Base-by-base conservation (phyloP, 2,329 filamentous ascomycete species). In the Ascochyta clinopodiicola region DNA sequence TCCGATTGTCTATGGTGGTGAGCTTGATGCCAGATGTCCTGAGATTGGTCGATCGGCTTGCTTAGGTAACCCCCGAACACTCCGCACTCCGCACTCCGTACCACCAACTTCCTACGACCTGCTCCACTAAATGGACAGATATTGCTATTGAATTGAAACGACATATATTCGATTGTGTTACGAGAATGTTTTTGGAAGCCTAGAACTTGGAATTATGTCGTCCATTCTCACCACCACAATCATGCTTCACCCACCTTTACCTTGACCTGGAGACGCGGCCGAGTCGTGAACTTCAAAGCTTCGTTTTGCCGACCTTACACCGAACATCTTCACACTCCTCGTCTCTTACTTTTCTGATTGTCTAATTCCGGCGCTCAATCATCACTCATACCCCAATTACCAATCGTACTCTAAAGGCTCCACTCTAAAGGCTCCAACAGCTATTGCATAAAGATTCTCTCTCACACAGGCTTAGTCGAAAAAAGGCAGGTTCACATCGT, bases 1-100 rank as follows among this genome's bases (percentile, higher is more conserved):
- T 60, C 34, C 24, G 2, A 29, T 9, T 35, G 35, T n/a, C 12
- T 27, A 34, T 59, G 45, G 34, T 61, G 40, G 56, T 53, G 56
- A 61, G 66, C 62, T 67, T 67, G 63, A 65, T 63, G 68, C 68
- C 68, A 71, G 63, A 69, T 71, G 64, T 67, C 63, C 63, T 60
- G 50, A 52, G 63, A 55, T 63, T 63, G 54, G 59, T 44, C 59
- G 50, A 58, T 59, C 62, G 61, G 48, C 36, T 37, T 40, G 63
- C 63, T 67, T 66, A 68, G 57, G 61, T 56, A 64, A 61, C 59
- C 37, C 43, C 63, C 57, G 54, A 61, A 40, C 39, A 13, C 45
- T n/a, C 22, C 13, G 3, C 12, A 6, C 17, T 29, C 22, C 29
- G 34, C 17, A 24, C 17, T 29, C 22, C 29, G 34, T 13, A 24